A percentile compares a stretch with the other conserved stretches of the same genome.
phyloP scores from a whole-genome alignment of 164 flowering plant species.

The Paratinospora sagittata region DNA sequence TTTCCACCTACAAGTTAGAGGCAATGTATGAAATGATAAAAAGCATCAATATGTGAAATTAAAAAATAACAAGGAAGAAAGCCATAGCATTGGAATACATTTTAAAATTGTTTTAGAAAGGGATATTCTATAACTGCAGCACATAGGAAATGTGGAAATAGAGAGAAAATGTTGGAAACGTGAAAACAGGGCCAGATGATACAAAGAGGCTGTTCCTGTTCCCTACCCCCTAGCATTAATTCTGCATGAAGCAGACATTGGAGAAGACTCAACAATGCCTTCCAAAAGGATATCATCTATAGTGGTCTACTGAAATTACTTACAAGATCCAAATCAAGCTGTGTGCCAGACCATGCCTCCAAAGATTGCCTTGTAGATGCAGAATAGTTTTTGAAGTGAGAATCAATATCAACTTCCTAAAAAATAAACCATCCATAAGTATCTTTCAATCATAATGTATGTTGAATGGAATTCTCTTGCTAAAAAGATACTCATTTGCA shows the following conservation, averaged over 20 bases:
- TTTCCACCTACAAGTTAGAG: constrained; percentile 56
- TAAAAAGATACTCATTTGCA: neutral
- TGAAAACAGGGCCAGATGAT: neutral
- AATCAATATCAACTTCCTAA: constrained; percentile 71
- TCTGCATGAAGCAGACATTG: neutral
- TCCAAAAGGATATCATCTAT: neutral
- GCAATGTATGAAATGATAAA: neutral
- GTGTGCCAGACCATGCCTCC: constrained; percentile 84
- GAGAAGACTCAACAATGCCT: neutral
- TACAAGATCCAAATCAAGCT: constrained; percentile 88
- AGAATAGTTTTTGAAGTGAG: constrained; percentile 60
- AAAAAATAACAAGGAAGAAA: neutral
- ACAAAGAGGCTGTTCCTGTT: neutral
- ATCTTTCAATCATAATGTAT: neutral
- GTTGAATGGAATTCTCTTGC: neutral
- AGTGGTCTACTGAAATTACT: constrained; percentile 22
- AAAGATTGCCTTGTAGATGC: constrained; percentile 62
- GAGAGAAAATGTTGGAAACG: neutral
- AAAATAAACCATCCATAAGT: constrained; percentile 12
- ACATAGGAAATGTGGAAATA: neutral
- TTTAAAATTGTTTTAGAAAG: neutral
- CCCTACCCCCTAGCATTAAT: neutral
- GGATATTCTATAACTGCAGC: neutral
- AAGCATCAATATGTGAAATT: neutral
- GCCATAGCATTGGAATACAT: neutral